Evolutionary conservation across 2,329 filamentous ascomycete genomes (phyloP), one percentile per base, ranked within the genome.

Genomic region (Penicillium glabrum): DNA sequence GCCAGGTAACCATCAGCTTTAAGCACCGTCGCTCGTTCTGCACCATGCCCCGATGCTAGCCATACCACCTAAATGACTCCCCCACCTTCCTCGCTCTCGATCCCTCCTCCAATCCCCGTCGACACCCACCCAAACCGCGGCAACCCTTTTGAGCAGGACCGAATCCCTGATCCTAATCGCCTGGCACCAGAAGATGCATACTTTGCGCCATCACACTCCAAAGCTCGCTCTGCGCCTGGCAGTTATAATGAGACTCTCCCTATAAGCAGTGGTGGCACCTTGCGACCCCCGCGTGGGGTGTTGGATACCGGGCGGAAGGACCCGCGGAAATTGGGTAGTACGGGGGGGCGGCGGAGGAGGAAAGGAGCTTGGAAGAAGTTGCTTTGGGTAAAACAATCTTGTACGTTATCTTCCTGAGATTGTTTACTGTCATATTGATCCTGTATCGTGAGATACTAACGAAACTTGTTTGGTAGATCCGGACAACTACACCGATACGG

Each of bases 401-500:
- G 90, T 93, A 79, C 62, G 86, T 44, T 19, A 26, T 3, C n/a
- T 21, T 5, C 19, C 9, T 14, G 11, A 23, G 19, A 23, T 41
- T 19, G 19, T 9, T 5, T 6, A 41, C 1, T 4, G 39, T 9
- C 10, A 39, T 41, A 11, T 23, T 41, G 10, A 5, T 7, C 9
- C 24, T 24, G 4, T 7, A 9, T 5, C n/a, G 14, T 41, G 24
- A 24, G 7, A 23, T 43, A 45, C 39, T 49, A 10, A 51, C 37
- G 41, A 11, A 19, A 21, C 11, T 31, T 5, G 11, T 5, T 39
- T 39, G 35, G 19, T 53, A 93, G 91, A 96, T 71, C 93, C 95
- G n/a, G 95, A 99, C 75, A 99, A 99, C 75, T 98, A 98, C 73
- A 98, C 95, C 41, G 95, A 99, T 72, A 92, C 95, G 71, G 90